Percentiles rank a stretch among this genome's conserved stretches.
Evolutionary conservation across 2,329 filamentous ascomycete genomes (phyloP).

Genomic region (Diplodia intermedia): DNA sequence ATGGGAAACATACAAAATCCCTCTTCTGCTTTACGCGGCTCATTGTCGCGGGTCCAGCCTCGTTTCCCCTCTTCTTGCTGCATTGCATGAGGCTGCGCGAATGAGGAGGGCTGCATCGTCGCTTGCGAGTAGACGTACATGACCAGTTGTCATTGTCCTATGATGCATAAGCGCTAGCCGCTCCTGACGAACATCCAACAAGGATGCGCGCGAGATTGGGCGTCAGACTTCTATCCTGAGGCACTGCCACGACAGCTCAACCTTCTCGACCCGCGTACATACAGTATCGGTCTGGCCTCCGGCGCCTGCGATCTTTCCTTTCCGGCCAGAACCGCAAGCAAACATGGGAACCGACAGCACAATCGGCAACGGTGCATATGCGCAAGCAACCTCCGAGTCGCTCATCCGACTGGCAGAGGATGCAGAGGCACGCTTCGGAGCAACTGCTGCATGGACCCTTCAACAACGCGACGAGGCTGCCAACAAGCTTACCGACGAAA

Average conservation of each 20-base stretch:
- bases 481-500: neutral
- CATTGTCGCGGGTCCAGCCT: neutral
- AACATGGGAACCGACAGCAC: neutral
- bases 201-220: neutral
- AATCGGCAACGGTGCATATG: neutral
- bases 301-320: neutral
- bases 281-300: neutral
- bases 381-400: neutral
- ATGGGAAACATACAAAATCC: neutral
- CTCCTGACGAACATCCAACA: neutral
- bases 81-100: neutral
- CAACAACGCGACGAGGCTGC: neutral
- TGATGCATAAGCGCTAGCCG: slow-evolving; percentile 8
- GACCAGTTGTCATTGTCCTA: neutral
- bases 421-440: neutral
- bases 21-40: neutral
- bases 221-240: neutral
- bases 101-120: neutral
- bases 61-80: slow-evolving; percentile 7
- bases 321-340: neutral
- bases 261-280: neutral
- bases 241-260: neutral
- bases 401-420: neutral
- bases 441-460: neutral
- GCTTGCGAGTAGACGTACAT: slow-evolving; percentile 11